Evolutionary conservation across 441 rosid species (phyloP).

Genomic region (Erodium texanum): DNA sequence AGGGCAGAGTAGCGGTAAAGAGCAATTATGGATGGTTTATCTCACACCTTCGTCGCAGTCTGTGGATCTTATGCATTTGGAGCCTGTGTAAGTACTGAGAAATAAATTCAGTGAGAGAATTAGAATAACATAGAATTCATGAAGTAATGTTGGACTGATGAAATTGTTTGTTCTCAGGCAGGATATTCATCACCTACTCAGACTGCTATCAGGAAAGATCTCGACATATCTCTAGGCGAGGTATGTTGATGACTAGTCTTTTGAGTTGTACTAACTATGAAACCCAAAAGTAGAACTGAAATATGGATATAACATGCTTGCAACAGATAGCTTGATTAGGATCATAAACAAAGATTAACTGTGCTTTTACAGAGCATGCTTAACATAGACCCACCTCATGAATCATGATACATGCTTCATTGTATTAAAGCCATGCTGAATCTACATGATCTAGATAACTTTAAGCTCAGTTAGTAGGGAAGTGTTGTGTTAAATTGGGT

Average conservation of each 20-base stretch:
- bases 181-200: conserved; percentile 90
- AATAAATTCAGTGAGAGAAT: background rate
- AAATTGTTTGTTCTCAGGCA: conserved; percentile 43
- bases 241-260: conserved; percentile 21
- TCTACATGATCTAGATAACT: background rate
- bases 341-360: background rate
- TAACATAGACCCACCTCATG: background rate
- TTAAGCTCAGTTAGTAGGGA: background rate
- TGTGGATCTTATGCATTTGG: conserved; percentile 88
- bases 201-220: conserved; percentile 57
- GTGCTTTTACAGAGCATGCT: no score
- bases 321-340: background rate
- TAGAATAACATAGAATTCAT: no score
- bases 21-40: conserved; percentile 60
- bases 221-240: conserved; percentile 61
- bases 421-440: background rate
- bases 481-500: background rate
- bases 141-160: background rate
- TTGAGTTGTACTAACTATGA: background rate
- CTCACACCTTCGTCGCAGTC: conserved; percentile 69
- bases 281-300: background rate
- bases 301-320: background rate
- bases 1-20: conserved; percentile 25
- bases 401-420: background rate
- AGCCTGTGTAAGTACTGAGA: conserved; percentile 53